These are phyloP conservation scores for Mikania micrantha DNA, from an alignment of 129 eudicot species.

Conservation along the genomic window DNA sequence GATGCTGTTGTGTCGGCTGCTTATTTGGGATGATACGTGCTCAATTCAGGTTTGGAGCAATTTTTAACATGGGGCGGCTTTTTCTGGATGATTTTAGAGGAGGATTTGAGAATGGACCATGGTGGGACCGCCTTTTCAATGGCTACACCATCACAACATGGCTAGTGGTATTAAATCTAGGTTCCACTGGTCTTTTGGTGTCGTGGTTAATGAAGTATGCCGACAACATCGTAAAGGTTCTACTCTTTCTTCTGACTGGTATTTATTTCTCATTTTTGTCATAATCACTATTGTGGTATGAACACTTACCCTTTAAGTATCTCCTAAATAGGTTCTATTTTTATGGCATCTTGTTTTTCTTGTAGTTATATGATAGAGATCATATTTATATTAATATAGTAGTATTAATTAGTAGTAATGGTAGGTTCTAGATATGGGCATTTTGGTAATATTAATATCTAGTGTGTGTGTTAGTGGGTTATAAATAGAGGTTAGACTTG, in stretches of 20 bases:
- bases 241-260: background rate
- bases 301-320: background rate
- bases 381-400: too few species aligned
- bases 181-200: slow-evolving; percentile 84
- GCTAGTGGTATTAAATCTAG: slow-evolving; percentile 89
- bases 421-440: too few species aligned
- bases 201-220: slow-evolving; percentile 99
- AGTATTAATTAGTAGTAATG: too few species aligned
- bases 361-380: background rate
- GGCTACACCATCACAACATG: slow-evolving; percentile 85
- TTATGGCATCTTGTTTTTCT: background rate
- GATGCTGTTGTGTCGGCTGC: background rate
- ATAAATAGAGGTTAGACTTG: too few species aligned
- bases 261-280: background rate
- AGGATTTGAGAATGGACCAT: slow-evolving; percentile 84
- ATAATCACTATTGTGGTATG: slow-evolving; percentile 4
- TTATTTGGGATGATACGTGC: background rate
- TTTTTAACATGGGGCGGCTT: slow-evolving; percentile 81
- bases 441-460: too few species aligned
- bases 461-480: too few species aligned
- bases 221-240: slow-evolving; percentile 92
- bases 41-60: slow-evolving; percentile 68
- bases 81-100: slow-evolving; percentile 78
- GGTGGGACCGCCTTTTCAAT: slow-evolving; percentile 84
- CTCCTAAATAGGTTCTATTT: background rate